Conservation (phyloP, 1,284 basidiomycete genomes). For the Ganoderma boninense region DNA sequence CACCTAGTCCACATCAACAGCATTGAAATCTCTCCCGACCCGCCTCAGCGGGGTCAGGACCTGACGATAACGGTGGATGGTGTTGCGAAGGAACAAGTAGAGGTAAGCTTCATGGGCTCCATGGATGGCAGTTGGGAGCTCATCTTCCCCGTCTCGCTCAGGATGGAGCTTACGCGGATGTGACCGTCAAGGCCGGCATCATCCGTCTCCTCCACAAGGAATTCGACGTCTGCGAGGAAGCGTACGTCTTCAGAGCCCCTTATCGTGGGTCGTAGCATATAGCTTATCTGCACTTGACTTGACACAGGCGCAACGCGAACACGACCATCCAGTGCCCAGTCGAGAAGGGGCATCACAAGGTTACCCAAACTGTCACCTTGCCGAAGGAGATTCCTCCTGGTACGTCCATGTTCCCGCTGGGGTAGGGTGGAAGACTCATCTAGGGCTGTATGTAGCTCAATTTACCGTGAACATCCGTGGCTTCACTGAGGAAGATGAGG, state of each 20-base stretch:
- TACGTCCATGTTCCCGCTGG: conserved; percentile 44
- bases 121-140: background rate
- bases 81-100: conserved; percentile 63
- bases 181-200: conserved; percentile 87
- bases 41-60: conserved; percentile 83
- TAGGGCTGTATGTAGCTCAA: conserved; percentile 67
- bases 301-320: conserved; percentile 69
- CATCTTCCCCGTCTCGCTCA: conserved; percentile 40
- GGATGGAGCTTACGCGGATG: conserved; percentile 92
- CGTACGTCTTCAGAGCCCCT: conserved; percentile 64
- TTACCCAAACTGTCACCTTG: conserved; percentile 83
- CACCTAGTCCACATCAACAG: conserved; percentile 68
- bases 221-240: conserved; percentile 92
- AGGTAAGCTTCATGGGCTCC: conserved; percentile 54
- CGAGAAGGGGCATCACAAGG: conserved; percentile 69
- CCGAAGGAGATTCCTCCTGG: conserved; percentile 92
- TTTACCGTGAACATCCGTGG: conserved; percentile 81
- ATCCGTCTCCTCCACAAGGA: conserved; percentile 84
- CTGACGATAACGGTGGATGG: conserved; percentile 84
- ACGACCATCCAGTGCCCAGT: conserved; percentile 84
- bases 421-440: background rate
- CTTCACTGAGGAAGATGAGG: conserved; percentile 81
- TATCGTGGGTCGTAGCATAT: conserved; percentile 3
- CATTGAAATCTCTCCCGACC: conserved; percentile 80
- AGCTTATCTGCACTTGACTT: conserved; percentile 14